Percentiles rank a stretch among this genome's conserved stretches.
Conservation (phyloP, 129 eudicot species). For the Heracleum sosnowskyi region DNA sequence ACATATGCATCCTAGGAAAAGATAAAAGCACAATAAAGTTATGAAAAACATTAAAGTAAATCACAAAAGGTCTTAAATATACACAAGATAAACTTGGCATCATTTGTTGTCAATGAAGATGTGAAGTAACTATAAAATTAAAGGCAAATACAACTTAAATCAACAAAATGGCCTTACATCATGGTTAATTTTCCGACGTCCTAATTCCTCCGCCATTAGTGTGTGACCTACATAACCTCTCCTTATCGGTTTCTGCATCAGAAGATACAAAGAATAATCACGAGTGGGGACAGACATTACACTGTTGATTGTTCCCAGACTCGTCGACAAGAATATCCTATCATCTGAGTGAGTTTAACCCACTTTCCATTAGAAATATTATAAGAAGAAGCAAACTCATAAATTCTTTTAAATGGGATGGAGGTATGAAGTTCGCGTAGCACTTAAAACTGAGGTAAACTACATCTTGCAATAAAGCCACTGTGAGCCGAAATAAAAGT, state of each 20-base stretch:
- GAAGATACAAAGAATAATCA: not conserved
- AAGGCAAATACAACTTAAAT: not conserved
- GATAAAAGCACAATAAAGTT: not conserved
- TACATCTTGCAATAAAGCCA: not conserved
- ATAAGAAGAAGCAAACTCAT: not conserved
- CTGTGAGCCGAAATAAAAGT: not conserved
- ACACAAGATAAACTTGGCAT: not conserved
- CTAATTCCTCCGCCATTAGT: constrained; percentile 81
- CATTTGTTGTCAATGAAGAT: not conserved
- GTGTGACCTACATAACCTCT: constrained; percentile 76
- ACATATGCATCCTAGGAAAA: constrained; percentile 69
- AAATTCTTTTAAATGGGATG: not conserved
- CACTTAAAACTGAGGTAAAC: not conserved
- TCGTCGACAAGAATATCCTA: not conserved
- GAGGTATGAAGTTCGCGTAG: not conserved
- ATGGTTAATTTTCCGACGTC: constrained; percentile 56
- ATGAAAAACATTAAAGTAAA: not conserved
- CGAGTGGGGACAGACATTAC: not conserved
- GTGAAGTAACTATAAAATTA: not conserved
- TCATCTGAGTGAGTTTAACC: not conserved
- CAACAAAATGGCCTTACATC: constrained; percentile 46
- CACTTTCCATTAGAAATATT: not conserved
- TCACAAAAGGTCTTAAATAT: not conserved
- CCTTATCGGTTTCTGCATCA: constrained; percentile 82
- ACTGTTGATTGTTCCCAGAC: not conserved